Base-by-base conservation (phyloP, 2,329 filamentous ascomycete species). In the Monosporascus sp. region DNA sequence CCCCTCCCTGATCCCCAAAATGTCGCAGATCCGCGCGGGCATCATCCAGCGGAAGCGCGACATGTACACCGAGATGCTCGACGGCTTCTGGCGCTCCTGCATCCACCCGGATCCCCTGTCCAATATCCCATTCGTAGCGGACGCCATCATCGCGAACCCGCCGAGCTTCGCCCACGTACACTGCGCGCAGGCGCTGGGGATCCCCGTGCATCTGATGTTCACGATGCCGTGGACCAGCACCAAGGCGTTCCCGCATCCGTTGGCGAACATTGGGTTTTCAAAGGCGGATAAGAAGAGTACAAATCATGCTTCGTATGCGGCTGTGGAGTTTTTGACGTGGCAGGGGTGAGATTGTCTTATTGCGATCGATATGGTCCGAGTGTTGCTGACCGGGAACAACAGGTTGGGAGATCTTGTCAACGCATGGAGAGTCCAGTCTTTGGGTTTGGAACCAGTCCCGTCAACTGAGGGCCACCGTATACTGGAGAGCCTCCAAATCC, bases 151-250 rank as follows among this genome's bases (percentile, higher is more conserved):
- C 61, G 87, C 88, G 2, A 91, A 91, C 55, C 88, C 88, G 2
- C 88, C 88, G 0, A 88, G 85, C 61, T 91, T 90, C 69, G 87
- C 86, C 0, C 87, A 91, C 61, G 76, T 91, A 3, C 88, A 91
- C 63, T 81, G 86, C 55, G 88, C 88, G 0, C 86, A 91, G 69
- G 88, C 87, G 68, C 70, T 91, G 61, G 87, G 86, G 0, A 84
- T 91, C 48, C 88, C 88, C 0, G 65, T 91, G 7, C 88, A 91
- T 61, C 83, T 96, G 69, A 95, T 96, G 88, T 96, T 96, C 71
- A 96, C 91, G 1, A 94, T 95, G 89, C 90, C 90, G 0, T 95
- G 89, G 85, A 87, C 87, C 1, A 85, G 88, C 0, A 95, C 90
- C 0, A 83, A 88, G 63, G 81, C 86, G 0, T 94, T 94, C 59